A percentile compares a stretch with the other conserved stretches of the same genome.
Conservation (phyloP, 108 stramenopile species). For the Fragilaria crotonensis region DNA sequence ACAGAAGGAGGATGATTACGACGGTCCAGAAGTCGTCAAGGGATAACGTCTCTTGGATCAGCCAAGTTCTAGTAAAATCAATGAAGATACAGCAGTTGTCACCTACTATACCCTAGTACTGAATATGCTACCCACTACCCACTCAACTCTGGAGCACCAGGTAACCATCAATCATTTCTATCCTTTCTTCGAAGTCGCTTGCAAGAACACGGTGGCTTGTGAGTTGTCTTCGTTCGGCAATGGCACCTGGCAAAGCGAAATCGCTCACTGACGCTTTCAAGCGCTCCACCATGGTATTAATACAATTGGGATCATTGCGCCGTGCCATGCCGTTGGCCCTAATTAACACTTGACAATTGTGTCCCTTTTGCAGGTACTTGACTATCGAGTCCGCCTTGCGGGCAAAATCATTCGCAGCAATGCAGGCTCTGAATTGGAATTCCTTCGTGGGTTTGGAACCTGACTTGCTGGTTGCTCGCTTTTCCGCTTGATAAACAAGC, state of each 20-base stretch:
- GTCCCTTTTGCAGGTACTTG: background rate
- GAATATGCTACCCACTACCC: no score
- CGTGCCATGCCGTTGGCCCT: background rate
- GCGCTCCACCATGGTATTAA: background rate
- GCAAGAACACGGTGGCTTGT: background rate
- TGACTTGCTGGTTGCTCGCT: background rate
- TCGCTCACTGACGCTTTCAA: background rate
- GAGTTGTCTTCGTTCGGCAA: background rate
- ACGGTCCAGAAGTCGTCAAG: conserved; percentile 55
- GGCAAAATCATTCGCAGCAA: background rate
- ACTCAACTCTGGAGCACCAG: no score
- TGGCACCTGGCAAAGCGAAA: background rate
- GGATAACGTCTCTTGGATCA: conserved; percentile 25
- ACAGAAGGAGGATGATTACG: conserved; percentile 47
- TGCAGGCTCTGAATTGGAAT: background rate
- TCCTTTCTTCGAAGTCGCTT: background rate
- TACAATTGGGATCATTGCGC: background rate
- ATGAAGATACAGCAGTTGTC: no score
- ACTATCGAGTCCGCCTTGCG: background rate
- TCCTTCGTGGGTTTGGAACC: background rate
- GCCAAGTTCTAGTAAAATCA: no score
- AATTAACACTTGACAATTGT: background rate
- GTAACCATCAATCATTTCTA: no score
- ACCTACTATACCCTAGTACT: no score
- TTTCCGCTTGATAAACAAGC: background rate